These are phyloP conservation scores for Trichoderma sp. DNA, from an alignment of 2,329 filamentous ascomycete genomes.

Conservation along the genomic window DNA sequence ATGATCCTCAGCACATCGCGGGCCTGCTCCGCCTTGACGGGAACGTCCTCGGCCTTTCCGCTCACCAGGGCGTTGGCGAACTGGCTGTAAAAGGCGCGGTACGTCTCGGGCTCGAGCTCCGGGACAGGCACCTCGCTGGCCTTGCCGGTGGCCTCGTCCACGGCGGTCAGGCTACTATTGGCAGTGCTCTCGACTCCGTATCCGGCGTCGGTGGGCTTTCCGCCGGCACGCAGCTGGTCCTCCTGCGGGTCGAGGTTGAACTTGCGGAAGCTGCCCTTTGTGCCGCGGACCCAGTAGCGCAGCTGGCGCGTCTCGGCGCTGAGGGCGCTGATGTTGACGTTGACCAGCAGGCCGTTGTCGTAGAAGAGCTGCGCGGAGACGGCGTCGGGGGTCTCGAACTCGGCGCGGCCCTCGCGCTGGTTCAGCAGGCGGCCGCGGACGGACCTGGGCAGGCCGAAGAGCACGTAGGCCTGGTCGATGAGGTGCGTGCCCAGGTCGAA, in stretches of 20 bases:
- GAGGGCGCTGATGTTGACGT: conserved; percentile 69
- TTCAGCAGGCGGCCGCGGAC: conserved; percentile 71
- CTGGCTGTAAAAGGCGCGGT: conserved; percentile 66
- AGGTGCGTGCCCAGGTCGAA: conserved; percentile 79
- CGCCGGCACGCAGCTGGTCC: conserved; percentile 68
- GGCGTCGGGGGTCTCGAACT: conserved; percentile 59
- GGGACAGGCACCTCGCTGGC: conserved; percentile 55
- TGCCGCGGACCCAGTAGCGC: conserved; percentile 77
- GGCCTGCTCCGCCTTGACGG: conserved; percentile 57
- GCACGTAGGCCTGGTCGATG: conserved; percentile 71
- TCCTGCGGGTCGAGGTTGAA: conserved; percentile 73
- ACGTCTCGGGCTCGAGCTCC: conserved; percentile 68
- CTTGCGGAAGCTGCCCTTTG: conserved; percentile 76
- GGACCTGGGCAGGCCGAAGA: conserved; percentile 69
- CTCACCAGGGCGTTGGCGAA: conserved; percentile 53
- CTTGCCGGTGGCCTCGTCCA: conserved; percentile 53
- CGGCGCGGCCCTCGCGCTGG: conserved; percentile 58
- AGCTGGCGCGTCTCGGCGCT: conserved; percentile 71
- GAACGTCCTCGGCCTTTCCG: conserved; percentile 55
- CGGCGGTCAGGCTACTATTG: conserved; percentile 62
- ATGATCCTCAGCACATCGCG: conserved; percentile 58
- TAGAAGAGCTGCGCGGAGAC: conserved; percentile 71
- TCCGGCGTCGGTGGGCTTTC: conserved; percentile 61
- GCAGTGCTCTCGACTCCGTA: conserved; percentile 68
- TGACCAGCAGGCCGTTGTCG: conserved; percentile 63